Evolutionary conservation across 331 rosid genomes (phyloP).

Genomic region (Phaseolus coccineus): DNA sequence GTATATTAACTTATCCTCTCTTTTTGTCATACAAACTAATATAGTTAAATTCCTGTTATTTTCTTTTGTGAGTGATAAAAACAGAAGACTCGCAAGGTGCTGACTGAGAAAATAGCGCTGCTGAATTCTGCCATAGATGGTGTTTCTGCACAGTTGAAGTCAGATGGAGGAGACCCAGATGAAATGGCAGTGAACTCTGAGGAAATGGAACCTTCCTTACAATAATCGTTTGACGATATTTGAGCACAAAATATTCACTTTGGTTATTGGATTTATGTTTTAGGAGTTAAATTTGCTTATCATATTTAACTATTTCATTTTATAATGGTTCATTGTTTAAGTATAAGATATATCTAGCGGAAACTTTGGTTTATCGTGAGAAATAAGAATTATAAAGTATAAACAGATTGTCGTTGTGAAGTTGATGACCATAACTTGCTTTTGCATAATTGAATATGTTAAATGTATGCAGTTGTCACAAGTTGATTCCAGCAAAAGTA

Average conservation of each 20-base stretch:
- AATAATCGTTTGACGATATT: constrained; percentile 18
- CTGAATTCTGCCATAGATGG: constrained; percentile 67
- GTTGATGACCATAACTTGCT: too few species aligned
- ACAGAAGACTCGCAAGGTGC: constrained; percentile 65
- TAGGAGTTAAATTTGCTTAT: constrained; percentile 19
- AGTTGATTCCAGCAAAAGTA: background rate
- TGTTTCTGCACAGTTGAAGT: constrained; percentile 53
- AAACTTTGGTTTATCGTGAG: background rate
- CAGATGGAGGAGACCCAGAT: constrained; percentile 42
- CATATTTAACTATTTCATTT: background rate
- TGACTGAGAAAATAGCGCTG: constrained; percentile 62
- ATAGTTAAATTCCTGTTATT: constrained; percentile 28
- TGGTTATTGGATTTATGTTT: constrained; percentile 18
- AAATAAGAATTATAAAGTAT: background rate
- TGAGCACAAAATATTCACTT: constrained; percentile 13
- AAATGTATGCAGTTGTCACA: background rate
- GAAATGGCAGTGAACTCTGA: constrained; percentile 46
- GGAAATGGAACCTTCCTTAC: constrained; percentile 56
- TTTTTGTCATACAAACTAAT: constrained; percentile 19
- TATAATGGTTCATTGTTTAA: background rate
- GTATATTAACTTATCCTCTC: constrained; percentile 5
- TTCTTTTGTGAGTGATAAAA: constrained; percentile 36
- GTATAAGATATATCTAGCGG: background rate
- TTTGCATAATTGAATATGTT: constrained; percentile 31
- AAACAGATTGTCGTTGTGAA: too few species aligned